Evolutionary conservation across 257 asterid genomes (phyloP).

Genomic region (Parsonsia alboflavescens): DNA sequence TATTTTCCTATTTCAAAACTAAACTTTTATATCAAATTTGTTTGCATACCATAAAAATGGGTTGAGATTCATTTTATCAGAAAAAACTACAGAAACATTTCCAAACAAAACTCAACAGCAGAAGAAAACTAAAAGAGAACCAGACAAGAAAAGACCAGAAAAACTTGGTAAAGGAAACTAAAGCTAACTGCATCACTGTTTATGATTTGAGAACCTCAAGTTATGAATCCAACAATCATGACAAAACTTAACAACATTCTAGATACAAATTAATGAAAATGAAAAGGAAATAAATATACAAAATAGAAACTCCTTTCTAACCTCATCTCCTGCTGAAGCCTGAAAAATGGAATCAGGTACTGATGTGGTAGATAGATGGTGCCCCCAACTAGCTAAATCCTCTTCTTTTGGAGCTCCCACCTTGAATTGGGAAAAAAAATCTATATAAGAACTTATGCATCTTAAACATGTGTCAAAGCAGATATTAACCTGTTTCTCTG

Average conservation of each 20-base stretch:
- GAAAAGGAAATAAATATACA: constrained; percentile 8
- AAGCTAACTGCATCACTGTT: neutral
- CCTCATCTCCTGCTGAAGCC: constrained; percentile 96
- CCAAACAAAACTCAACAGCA: neutral
- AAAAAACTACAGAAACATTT: neutral
- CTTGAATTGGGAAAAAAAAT: constrained; percentile 29
- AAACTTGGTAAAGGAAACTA: neutral
- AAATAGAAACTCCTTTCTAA: constrained; percentile 23
- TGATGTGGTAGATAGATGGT: constrained; percentile 72
- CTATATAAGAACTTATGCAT: constrained; percentile 9
- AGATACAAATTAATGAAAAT: constrained; percentile 1
- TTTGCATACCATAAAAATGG: neutral
- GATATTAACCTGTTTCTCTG: constrained; percentile 70
- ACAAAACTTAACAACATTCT: neutral
- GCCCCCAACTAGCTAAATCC: constrained; percentile 91
- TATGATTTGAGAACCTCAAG: neutral
- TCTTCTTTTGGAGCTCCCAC: constrained; percentile 95
- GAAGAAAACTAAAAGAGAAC: neutral
- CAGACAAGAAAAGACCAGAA: neutral
- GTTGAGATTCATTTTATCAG: neutral
- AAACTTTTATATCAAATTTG: neutral
- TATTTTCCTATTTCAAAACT: neutral
- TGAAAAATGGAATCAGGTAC: constrained; percentile 84
- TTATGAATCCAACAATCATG: constrained; percentile 9
- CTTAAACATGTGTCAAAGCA: constrained; percentile 5